Evolutionary conservation across 2,329 filamentous ascomycete genomes (phyloP).

Genomic region (Boeremia exigua): DNA sequence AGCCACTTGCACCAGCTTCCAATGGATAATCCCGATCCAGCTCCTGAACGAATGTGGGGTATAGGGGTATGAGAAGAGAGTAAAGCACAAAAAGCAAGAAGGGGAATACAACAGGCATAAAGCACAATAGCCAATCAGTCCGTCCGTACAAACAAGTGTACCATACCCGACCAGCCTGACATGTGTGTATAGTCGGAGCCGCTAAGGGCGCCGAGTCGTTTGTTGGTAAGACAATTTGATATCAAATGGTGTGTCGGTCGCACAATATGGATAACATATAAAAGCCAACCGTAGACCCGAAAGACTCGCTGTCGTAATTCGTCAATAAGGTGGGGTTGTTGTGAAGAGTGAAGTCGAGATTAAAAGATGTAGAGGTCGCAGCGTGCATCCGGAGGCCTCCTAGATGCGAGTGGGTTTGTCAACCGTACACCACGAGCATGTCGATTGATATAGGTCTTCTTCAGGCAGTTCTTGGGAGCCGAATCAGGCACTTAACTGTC

Average conservation of each 20-base stretch:
- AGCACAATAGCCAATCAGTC: slow-evolving; percentile 14
- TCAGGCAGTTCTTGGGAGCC: not conserved
- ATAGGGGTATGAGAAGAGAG: slow-evolving; percentile 20
- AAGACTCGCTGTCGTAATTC: slow-evolving; percentile 49
- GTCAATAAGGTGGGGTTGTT: slow-evolving; percentile 37
- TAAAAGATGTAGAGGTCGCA: slow-evolving; percentile 28
- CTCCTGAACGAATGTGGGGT: slow-evolving; percentile 22
- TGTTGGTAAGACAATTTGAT: slow-evolving; percentile 44
- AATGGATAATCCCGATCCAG: slow-evolving; percentile 27
- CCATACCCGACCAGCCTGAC: slow-evolving; percentile 9
- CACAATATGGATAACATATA: slow-evolving; percentile 42
- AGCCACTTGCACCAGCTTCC: slow-evolving; percentile 19
- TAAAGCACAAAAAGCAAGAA: slow-evolving; percentile 1
- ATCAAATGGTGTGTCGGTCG: slow-evolving; percentile 29
- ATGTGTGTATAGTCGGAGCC: slow-evolving; percentile 27
- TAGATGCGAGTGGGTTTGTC: not conserved
- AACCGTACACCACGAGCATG: not conserved
- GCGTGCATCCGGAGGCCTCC: slow-evolving; percentile 6
- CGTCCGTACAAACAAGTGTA: slow-evolving; percentile 13
- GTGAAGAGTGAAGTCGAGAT: slow-evolving; percentile 28
- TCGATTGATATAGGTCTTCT: not conserved
- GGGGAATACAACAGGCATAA: slow-evolving; percentile 19
- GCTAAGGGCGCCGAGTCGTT: slow-evolving; percentile 11
- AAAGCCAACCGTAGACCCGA: slow-evolving; percentile 36
- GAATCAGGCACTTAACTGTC: slow-evolving; percentile 38